A percentile compares a stretch with the other conserved stretches of the same genome.
These are phyloP conservation scores for Mucor lusitanicus DNA, from an alignment of 371 early-diverging fungal genomes.

Conservation along the genomic window DNA sequence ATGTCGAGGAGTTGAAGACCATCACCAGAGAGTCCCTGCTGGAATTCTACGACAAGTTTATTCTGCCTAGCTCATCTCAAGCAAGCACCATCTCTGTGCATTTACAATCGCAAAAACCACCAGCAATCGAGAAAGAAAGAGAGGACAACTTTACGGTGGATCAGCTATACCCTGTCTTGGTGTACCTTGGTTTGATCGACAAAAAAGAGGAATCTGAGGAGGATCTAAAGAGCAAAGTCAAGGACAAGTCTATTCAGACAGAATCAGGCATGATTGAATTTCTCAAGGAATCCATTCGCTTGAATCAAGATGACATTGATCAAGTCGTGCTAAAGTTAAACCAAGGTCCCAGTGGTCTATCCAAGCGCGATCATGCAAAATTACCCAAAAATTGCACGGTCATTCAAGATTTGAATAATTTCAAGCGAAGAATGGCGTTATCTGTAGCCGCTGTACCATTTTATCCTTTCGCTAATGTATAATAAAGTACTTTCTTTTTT, in stretches of 20 bases:
- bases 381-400: constrained; percentile 43
- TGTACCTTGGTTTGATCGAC: neutral
- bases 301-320: constrained; percentile 13
- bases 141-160: constrained; percentile 20
- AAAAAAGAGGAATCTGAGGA: constrained; percentile 15
- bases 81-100: constrained; percentile 72
- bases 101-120: constrained; percentile 57
- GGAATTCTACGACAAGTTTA: constrained; percentile 57
- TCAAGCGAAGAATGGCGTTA: constrained; percentile 61
- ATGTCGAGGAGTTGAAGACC: constrained; percentile 55
- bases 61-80: constrained; percentile 55
- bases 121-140: neutral
- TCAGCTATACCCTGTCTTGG: constrained; percentile 18
- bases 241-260: constrained; percentile 4
- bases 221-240: constrained; percentile 13
- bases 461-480: constrained; percentile 15
- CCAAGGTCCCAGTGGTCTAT: constrained; percentile 20
- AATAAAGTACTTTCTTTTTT: neutral
- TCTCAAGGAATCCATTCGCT: constrained; percentile 5
- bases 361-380: constrained; percentile 26
- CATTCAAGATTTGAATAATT: constrained; percentile 54
- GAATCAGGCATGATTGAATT: constrained; percentile 13
- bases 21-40: constrained; percentile 53
- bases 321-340: constrained; percentile 23
- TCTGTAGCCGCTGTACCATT: constrained; percentile 61